phyloP scores from a whole-genome alignment of 345 rosid species.

The Salix viminalis region DNA sequence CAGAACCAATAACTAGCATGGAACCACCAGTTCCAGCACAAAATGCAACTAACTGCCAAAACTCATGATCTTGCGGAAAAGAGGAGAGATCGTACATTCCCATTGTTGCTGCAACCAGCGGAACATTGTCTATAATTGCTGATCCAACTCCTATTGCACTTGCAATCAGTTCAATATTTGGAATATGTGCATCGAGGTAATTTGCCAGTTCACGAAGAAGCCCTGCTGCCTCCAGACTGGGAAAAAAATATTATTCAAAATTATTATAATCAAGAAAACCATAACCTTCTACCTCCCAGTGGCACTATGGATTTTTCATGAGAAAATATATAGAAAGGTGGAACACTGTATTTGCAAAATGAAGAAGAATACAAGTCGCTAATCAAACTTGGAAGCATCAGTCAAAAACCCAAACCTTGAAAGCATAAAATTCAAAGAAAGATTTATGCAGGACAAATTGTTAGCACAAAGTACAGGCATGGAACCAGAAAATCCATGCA shows the following conservation, averaged over 20 bases:
- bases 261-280: not conserved
- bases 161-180: constrained; percentile 68
- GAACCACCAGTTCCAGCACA: constrained; percentile 98
- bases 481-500: not conserved
- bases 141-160: constrained; percentile 81
- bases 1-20: constrained; percentile 87
- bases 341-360: not conserved
- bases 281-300: not conserved
- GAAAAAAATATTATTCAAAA: constrained; percentile 7
- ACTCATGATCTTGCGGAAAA: constrained; percentile 75
- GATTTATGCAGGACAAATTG: not conserved
- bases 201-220: constrained; percentile 86
- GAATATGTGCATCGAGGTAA: constrained; percentile 79
- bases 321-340: not conserved
- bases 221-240: constrained; percentile 91
- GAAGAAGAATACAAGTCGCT: not conserved
- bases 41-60: constrained; percentile 92
- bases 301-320: not conserved
- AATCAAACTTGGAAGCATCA: no score
- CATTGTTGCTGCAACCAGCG: constrained; percentile 93
- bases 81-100: constrained; percentile 92
- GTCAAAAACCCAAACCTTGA: not conserved
- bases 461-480: not conserved
- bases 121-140: constrained; percentile 87
- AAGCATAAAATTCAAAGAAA: not conserved